Conservation (phyloP, 2,329 filamentous ascomycete genomes). For the Talaromyces sp. region DNA sequence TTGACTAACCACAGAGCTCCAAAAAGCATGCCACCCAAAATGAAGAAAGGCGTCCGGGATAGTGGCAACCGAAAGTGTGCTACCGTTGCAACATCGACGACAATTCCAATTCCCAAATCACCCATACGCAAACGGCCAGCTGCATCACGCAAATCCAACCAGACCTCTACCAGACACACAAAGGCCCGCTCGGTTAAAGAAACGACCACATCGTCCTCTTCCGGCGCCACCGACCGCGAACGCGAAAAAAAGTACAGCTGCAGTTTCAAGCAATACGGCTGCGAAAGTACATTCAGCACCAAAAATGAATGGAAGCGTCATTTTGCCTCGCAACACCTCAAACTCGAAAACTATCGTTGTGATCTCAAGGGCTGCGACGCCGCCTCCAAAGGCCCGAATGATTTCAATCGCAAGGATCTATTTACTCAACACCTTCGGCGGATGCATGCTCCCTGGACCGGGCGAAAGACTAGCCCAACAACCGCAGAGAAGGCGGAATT, state of each 20-base stretch:
- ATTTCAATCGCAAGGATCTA: constrained; percentile 89
- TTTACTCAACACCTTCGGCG: constrained; percentile 84
- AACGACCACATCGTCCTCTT: background rate
- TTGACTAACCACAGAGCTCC: background rate
- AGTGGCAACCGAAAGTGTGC: background rate
- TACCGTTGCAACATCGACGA: background rate
- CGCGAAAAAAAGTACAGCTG: constrained; percentile 58
- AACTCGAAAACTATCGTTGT: constrained; percentile 72
- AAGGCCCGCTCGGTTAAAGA: background rate
- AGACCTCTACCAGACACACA: constrained; percentile 1
- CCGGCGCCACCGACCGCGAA: background rate
- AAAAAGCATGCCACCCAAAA: constrained; percentile 1
- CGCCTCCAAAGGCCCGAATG: constrained; percentile 50
- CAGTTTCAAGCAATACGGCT: constrained; percentile 75
- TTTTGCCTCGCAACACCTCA: constrained; percentile 73
- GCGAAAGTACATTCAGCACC: constrained; percentile 65
- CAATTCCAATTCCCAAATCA: background rate
- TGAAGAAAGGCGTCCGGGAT: background rate
- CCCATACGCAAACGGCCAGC: constrained; percentile 3
- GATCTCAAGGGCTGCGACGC: constrained; percentile 57
- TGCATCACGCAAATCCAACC: constrained; percentile 2
- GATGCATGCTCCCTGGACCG: constrained; percentile 68
- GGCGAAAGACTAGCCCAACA: constrained; percentile 39
- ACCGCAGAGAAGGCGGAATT: constrained; percentile 33
- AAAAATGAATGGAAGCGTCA: constrained; percentile 98